phyloP scores from a whole-genome alignment of 2,329 filamentous ascomycete species.

The Hypoxylon sp. region DNA sequence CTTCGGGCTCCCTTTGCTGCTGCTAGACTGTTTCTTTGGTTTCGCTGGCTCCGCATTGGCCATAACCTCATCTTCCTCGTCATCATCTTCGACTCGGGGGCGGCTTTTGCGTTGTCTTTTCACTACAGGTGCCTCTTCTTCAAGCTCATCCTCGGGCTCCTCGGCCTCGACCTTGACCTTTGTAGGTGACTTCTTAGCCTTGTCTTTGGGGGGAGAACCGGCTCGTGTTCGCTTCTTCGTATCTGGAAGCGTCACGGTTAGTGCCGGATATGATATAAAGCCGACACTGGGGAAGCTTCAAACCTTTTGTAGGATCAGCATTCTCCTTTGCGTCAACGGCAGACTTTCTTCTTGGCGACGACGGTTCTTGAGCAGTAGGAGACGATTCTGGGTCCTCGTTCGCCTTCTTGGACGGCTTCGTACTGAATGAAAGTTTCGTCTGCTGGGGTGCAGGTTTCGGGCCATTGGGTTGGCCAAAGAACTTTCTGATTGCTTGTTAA shows the following conservation, averaged over 20 bases:
- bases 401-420: conserved; percentile 60
- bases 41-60: conserved; percentile 49
- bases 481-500: conserved; percentile 72
- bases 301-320: conserved; percentile 56
- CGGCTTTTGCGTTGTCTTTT: conserved; percentile 67
- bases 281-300: conserved; percentile 25
- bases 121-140: conserved; percentile 69
- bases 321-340: conserved; percentile 55
- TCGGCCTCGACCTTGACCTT: conserved; percentile 52
- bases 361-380: conserved; percentile 31
- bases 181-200: conserved; percentile 43
- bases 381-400: conserved; percentile 51
- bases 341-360: conserved; percentile 43
- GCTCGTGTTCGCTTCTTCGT: conserved; percentile 61
- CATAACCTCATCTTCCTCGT: conserved; percentile 60
- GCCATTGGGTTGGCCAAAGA: conserved; percentile 78
- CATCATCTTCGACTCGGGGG: conserved; percentile 65
- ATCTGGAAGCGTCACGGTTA: conserved; percentile 49
- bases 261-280: not conserved
- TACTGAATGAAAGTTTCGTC: conserved; percentile 81
- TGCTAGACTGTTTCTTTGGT: conserved; percentile 50
- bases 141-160: conserved; percentile 53
- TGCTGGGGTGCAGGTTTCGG: conserved; percentile 75
- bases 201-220: conserved; percentile 42
- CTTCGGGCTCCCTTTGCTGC: conserved; percentile 49